Base-by-base conservation (phyloP, 495 filamentous ascomycete species). In the Xylaria flabelliformis region DNA sequence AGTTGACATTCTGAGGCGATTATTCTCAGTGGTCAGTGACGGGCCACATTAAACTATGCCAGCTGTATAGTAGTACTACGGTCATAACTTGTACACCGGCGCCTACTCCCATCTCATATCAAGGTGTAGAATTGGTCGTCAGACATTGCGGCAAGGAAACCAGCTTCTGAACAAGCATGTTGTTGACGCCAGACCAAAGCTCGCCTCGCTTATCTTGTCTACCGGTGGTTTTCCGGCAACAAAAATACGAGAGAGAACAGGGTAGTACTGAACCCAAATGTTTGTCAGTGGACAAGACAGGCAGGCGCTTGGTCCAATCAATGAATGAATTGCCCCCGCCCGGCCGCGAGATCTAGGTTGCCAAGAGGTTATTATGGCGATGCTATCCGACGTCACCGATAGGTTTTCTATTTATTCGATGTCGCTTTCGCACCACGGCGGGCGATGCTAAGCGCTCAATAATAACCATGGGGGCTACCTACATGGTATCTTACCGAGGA, bases 211-310 rank as follows among this genome's bases (percentile, higher is more conserved):
- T 56, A 32, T 17, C 53, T 56, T 17, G 26, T 4, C 51, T 55
- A 55, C 51, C 51, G 5, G 26, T 26, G 21, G 10, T 10, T 26
- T 55, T 26, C 21, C 51, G 51, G 51, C 4, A 21, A 13, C 53
- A 26, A 32, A 32, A 56, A 56, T 56, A 56, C 53, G 26, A 56
- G 53, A 56, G 26, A 32, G 12, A 32, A 17, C 53, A 56, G 53
- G 26, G 53, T 56, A 17, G 53, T 56, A 56, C 53, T 32, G 26
- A 17, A 56, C 26, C 53, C 24, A 56, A 56, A 56, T 56, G 53
- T 56, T 56, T 56, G 53, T 32, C 26, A 32, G 53, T 56, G 29
- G 53, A 56, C 53, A 56, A 32, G 50, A 56, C 53, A 55, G 24
- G 26, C 21, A 56, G 24, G 12, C 13, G 26, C 26, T 56, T 13